Conservation (phyloP, 768 basidiomycete genomes). For the Termitomyces sp. region DNA sequence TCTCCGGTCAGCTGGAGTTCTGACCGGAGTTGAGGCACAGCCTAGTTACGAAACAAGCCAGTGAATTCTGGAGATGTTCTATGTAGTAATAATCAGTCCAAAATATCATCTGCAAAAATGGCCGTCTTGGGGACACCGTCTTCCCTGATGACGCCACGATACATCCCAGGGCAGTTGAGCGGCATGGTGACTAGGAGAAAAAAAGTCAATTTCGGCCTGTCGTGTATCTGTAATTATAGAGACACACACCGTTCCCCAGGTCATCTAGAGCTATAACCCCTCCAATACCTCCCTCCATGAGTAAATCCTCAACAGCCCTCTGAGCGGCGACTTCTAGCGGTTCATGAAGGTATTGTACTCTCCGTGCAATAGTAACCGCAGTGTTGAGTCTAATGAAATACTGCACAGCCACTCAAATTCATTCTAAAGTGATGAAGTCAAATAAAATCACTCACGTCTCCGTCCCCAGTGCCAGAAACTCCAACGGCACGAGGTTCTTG, state of each 20-base stretch:
- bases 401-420: slow-evolving; percentile 28
- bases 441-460: slow-evolving; percentile 58
- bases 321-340: slow-evolving; percentile 52
- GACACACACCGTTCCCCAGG: slow-evolving; percentile 57
- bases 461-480: slow-evolving; percentile 82
- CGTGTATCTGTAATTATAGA: not conserved
- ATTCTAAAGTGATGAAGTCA: not conserved
- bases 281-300: slow-evolving; percentile 58
- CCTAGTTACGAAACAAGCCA: not conserved
- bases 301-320: slow-evolving; percentile 55
- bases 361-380: slow-evolving; percentile 60
- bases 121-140: slow-evolving; percentile 74
- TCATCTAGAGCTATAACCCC: slow-evolving; percentile 74
- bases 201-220: not conserved
- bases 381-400: slow-evolving; percentile 74
- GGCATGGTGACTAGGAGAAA: slow-evolving; percentile 59
- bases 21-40: too few relatives aligned
- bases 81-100: slow-evolving; percentile 19
- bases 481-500: slow-evolving; percentile 48
- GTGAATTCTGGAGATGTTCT: not conserved
- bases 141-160: slow-evolving; percentile 66
- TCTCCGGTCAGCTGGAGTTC: too few relatives aligned
- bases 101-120: slow-evolving; percentile 69
- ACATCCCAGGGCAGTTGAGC: slow-evolving; percentile 79
- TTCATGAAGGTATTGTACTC: slow-evolving; percentile 59